Percentiles rank a stretch among this genome's conserved stretches.
Conservation (phyloP, 768 basidiomycete genomes). For the Lactarius vividus region DNA sequence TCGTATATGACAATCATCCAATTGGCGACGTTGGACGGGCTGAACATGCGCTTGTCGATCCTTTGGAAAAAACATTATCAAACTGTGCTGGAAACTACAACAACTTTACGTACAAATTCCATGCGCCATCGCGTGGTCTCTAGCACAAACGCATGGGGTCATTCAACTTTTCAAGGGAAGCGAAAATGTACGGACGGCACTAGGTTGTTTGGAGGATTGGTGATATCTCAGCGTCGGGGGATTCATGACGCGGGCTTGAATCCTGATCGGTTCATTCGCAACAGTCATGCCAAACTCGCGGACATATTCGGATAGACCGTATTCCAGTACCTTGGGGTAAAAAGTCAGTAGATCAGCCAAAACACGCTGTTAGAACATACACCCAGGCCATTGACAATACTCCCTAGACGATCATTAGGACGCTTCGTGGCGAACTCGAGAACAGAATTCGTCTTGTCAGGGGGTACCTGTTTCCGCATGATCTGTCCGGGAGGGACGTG, state of each 20-base stretch:
- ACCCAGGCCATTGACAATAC: constrained; percentile 52
- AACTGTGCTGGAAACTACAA: not conserved
- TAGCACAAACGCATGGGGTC: constrained; percentile 30
- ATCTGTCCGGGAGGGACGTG: constrained; percentile 62
- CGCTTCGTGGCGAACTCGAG: constrained; percentile 66
- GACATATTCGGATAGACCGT: constrained; percentile 50
- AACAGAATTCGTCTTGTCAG: constrained; percentile 61
- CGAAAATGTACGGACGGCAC: constrained; percentile 46
- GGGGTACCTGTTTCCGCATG: constrained; percentile 67
- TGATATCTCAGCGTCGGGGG: constrained; percentile 71
- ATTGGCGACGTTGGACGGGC: constrained; percentile 48
- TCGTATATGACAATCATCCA: constrained; percentile 74
- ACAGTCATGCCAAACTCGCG: constrained; percentile 68
- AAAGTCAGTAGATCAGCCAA: constrained; percentile 1
- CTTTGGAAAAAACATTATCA: constrained; percentile 34
- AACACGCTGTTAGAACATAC: constrained; percentile 34
- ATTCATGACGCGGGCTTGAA: constrained; percentile 60
- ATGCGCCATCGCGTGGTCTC: constrained; percentile 64
- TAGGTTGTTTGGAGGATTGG: constrained; percentile 49
- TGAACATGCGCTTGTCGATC: constrained; percentile 71
- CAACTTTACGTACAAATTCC: constrained; percentile 63
- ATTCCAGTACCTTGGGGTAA: constrained; percentile 47
- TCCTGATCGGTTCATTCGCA: constrained; percentile 48
- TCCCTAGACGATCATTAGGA: constrained; percentile 53
- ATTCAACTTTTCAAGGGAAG: not conserved